These are phyloP conservation scores for Neolecta irregularis DNA, from an alignment of 1,139 yeast genomes.

Conservation along the genomic window DNA sequence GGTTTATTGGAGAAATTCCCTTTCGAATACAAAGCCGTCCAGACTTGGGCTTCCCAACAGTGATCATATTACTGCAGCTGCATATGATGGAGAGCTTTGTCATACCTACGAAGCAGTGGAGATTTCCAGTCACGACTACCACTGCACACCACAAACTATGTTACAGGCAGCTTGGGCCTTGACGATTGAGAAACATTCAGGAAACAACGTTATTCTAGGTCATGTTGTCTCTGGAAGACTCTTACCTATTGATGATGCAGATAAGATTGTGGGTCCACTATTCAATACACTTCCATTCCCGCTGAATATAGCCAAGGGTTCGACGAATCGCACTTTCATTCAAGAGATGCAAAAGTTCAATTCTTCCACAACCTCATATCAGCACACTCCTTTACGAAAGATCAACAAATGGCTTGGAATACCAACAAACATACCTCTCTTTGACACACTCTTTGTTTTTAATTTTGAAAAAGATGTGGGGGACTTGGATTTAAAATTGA, in stretches of 20 bases:
- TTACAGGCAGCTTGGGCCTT: conserved; percentile 16
- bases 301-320: conserved; percentile 3
- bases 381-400: conserved; percentile 15
- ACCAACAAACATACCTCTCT: conserved; percentile 6
- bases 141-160: conserved; percentile 15
- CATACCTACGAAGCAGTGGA: too few relatives aligned
- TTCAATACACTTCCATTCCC: conserved; percentile 17
- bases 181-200: conserved; percentile 8
- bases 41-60: too few relatives aligned
- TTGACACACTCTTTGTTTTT: conserved; percentile 16
- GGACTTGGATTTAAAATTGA: conserved; percentile 3
- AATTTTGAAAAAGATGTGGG: conserved; percentile 6
- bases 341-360: conserved; percentile 10
- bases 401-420: conserved; percentile 15
- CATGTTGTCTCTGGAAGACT: conserved; percentile 13
- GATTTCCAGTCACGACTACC: background rate
- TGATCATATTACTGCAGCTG: conserved; percentile 1
- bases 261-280: conserved; percentile 15
- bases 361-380: conserved; percentile 9
- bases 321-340: conserved; percentile 7
- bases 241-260: conserved; percentile 11
- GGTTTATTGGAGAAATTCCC: conserved; percentile 5
- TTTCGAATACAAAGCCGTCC: too few relatives aligned
- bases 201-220: conserved; percentile 13
- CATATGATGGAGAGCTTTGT: too few relatives aligned